Percentiles rank a stretch among this genome's conserved stretches.
Evolutionary conservation across 2,329 filamentous ascomycete species (phyloP).

Genomic region (Aspergillus fructus): DNA sequence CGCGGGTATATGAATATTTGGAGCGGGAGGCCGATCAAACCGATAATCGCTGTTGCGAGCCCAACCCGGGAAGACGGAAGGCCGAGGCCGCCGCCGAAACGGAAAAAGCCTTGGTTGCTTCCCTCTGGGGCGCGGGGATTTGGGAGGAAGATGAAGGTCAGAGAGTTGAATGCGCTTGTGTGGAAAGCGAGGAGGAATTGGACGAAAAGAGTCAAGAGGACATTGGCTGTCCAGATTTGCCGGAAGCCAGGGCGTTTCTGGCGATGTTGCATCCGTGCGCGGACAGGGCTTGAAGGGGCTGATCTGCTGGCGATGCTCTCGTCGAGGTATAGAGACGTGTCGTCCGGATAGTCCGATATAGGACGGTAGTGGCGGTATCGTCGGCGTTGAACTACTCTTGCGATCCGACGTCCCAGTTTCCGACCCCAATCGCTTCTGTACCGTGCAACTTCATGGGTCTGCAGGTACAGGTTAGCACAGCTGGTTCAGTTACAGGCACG

Average conservation of each 20-base stretch:
- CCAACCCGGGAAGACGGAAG: conserved; percentile 70
- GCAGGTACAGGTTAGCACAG: not conserved
- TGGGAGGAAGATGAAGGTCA: conserved; percentile 76
- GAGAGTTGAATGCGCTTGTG: conserved; percentile 71
- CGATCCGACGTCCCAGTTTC: conserved; percentile 36
- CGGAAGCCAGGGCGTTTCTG: conserved; percentile 47
- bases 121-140: conserved; percentile 60
- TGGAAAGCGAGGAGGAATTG: conserved; percentile 72
- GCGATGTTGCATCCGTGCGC: conserved; percentile 23
- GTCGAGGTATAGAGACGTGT: conserved; percentile 35
- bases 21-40: conserved; percentile 70
- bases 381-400: conserved; percentile 23
- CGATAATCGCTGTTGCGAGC: conserved; percentile 74
- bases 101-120: conserved; percentile 45
- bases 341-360: conserved; percentile 28
- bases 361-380: conserved; percentile 33
- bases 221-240: conserved; percentile 55
- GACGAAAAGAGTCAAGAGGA: conserved; percentile 58
- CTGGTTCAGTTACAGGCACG: too few species aligned
- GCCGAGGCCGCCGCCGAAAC: conserved; percentile 73
- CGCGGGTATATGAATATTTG: conserved; percentile 71
- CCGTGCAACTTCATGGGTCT: conserved; percentile 40
- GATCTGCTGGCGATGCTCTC: conserved; percentile 26
- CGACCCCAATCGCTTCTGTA: conserved; percentile 44
- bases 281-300: conserved; percentile 25